phyloP scores from a whole-genome alignment of 1,284 basidiomycete genomes.

The Ganoderma resinaceum region DNA sequence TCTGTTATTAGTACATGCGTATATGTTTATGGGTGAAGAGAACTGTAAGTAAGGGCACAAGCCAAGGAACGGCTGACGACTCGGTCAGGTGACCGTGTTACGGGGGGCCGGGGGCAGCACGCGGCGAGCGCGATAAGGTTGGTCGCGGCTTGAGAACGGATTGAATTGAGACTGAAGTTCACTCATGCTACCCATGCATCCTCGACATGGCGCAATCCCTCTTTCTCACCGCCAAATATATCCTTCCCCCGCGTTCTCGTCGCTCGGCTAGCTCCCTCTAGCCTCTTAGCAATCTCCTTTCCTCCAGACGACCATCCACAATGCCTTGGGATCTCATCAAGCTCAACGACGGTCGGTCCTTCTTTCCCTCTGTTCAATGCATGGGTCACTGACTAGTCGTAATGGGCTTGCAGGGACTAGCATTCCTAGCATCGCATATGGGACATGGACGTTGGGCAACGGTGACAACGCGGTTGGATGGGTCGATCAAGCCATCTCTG shows the following conservation, averaged over 20 bases:
- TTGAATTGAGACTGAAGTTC: neutral
- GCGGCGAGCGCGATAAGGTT: neutral
- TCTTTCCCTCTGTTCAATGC: neutral
- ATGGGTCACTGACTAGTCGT: neutral
- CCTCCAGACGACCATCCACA: constrained; percentile 21
- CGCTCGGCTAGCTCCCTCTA: neutral
- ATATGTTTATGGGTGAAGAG: neutral
- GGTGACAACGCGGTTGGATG: constrained; percentile 42
- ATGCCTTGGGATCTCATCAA: constrained; percentile 58
- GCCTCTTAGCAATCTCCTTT: neutral
- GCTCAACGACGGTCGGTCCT: constrained; percentile 58
- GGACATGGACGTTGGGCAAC: constrained; percentile 57
- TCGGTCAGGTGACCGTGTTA: constrained; percentile 7
- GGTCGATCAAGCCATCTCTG: constrained; percentile 41
- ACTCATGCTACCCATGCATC: neutral
- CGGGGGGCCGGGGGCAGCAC: neutral
- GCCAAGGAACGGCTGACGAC: too few species aligned
- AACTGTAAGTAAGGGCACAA: neutral
- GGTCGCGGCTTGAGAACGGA: neutral
- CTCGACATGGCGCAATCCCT: constrained; percentile 16
- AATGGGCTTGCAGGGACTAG: constrained; percentile 41
- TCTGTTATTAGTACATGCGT: neutral
- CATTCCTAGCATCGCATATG: constrained; percentile 64
- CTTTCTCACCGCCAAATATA: constrained; percentile 16
- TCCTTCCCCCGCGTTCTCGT: neutral